Evolutionary conservation across 169 alveolate genomes (phyloP), one percentile per base, ranked within the genome.

Genomic region (Eimeria necatrix): DNA sequence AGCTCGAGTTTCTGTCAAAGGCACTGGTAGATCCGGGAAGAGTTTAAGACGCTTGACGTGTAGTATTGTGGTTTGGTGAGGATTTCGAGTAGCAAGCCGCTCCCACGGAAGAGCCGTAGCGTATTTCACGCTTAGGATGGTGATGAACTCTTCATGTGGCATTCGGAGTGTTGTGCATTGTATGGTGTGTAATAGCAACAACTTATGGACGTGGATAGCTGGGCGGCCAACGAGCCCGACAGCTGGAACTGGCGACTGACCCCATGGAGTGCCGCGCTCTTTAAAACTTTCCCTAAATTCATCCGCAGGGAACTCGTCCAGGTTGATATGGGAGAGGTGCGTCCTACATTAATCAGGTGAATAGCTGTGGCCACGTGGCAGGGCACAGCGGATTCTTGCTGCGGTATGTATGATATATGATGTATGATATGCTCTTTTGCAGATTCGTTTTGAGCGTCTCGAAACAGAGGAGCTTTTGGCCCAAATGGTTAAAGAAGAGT

Each of bases 381-480:
- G 61, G 22, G 20, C n/a, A 18, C 22, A 48, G 46, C 86, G 18
- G 64, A 48, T 9, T 9, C 64, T 12, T 76, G 46, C 85, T 16
- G 7, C 22, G 16, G 56, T 8, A 56, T 8, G 8, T 56, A 56
- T 14, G 14, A 14, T 56, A 8, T 56, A 56, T 56, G 64, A 14
- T 56, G n/a, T 3, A 22, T 0, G 48, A 46, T 61, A 0, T 16
- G 64, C 24, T 68, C 0, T 0, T 14, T n/a, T 22, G 46, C 74
- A 94, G 96, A 74, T 94, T 16, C 95, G 96, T 10, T 95, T 95
- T 84, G 94, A 97, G 48, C 96, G 95, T 10, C 92, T 99, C 91
- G 99, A 99, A 90, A 99, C 99, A 32, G 99, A 99, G 96, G 98
- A 98, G 83, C 96, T 99, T 93, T 91, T 99, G 76, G 98, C 99